Conservation (phyloP, 2,329 filamentous ascomycete species). For the Hypoxylon sp. region DNA sequence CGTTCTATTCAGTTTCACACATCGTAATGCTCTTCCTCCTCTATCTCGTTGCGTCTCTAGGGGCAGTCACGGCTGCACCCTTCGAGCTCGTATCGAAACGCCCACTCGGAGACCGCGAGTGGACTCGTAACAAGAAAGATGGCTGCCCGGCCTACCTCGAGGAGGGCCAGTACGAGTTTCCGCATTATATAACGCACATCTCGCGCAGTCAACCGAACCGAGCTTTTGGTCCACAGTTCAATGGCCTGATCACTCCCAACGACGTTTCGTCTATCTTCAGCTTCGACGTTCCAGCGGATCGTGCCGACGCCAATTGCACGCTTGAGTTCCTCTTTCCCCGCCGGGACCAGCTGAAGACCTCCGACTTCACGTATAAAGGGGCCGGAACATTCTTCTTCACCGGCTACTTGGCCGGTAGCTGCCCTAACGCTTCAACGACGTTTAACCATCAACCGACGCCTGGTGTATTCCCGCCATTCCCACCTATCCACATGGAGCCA, state of each 20-base stretch:
- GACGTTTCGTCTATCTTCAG: conserved; percentile 58
- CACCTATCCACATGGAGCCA: conserved; percentile 53
- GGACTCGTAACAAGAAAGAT: conserved; percentile 36
- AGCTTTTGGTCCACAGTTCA: conserved; percentile 57
- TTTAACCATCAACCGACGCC: conserved; percentile 50
- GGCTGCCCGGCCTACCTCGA: conserved; percentile 51
- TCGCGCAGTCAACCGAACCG: conserved; percentile 53
- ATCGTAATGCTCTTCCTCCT: conserved; percentile 28
- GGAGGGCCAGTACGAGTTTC: conserved; percentile 50
- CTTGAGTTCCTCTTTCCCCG: conserved; percentile 62
- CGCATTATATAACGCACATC: conserved; percentile 54
- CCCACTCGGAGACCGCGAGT: conserved; percentile 45
- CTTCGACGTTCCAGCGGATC: conserved; percentile 59
- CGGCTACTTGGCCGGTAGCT: conserved; percentile 50
- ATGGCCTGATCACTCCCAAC: conserved; percentile 56
- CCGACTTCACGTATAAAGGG: conserved; percentile 54
- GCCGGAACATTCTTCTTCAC: conserved; percentile 55
- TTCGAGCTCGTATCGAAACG: conserved; percentile 50
- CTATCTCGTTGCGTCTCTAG: conserved; percentile 18
- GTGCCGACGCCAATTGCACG: conserved; percentile 59
- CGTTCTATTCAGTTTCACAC: neutral
- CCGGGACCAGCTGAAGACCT: conserved; percentile 52
- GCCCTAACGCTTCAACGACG: conserved; percentile 50
- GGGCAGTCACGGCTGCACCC: conserved; percentile 40
- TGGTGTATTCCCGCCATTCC: conserved; percentile 48